Conservation (phyloP, 768 basidiomycete genomes). For the Tricholoma matsutake region DNA sequence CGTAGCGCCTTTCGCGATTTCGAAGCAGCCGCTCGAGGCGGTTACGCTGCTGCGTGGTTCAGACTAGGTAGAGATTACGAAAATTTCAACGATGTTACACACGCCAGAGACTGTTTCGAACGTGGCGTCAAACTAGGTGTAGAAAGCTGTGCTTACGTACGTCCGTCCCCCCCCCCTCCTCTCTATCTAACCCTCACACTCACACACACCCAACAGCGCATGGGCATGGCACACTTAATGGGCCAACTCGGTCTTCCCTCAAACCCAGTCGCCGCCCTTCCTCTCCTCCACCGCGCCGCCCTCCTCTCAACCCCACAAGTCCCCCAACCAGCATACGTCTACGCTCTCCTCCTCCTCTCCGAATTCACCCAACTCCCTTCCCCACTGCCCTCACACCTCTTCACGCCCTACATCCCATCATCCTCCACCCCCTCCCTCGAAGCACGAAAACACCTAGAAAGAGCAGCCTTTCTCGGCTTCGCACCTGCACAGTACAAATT, state of each 20-base stretch:
- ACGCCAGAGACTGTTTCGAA: slow-evolving; percentile 85
- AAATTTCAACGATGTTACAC: slow-evolving; percentile 67
- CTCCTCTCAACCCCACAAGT: slow-evolving; percentile 67
- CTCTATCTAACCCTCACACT: neutral
- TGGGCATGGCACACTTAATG: slow-evolving; percentile 90
- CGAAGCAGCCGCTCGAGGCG: slow-evolving; percentile 76
- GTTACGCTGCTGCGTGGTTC: slow-evolving; percentile 86
- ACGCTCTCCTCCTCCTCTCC: slow-evolving; percentile 79
- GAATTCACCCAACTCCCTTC: slow-evolving; percentile 74
- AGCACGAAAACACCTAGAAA: slow-evolving; percentile 75
- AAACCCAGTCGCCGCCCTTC: slow-evolving; percentile 55
- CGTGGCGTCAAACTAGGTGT: slow-evolving; percentile 73
- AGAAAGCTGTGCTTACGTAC: slow-evolving; percentile 78
- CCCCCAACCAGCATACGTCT: slow-evolving; percentile 88
- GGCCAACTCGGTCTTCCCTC: slow-evolving; percentile 74
- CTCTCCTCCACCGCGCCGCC: slow-evolving; percentile 76
- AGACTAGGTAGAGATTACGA: slow-evolving; percentile 90
- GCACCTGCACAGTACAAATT: slow-evolving; percentile 90
- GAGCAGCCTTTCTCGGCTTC: slow-evolving; percentile 82
- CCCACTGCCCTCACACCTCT: slow-evolving; percentile 41
- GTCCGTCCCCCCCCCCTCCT: slow-evolving; percentile 24
- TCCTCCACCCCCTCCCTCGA: slow-evolving; percentile 50
- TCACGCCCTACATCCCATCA: slow-evolving; percentile 53
- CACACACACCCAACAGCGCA: slow-evolving; percentile 61
- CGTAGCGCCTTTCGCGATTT: slow-evolving; percentile 86